A percentile compares a stretch with the other conserved stretches of the same genome.
Evolutionary conservation across 1,284 basidiomycete genomes (phyloP).

Genomic region (Mycena sp.): DNA sequence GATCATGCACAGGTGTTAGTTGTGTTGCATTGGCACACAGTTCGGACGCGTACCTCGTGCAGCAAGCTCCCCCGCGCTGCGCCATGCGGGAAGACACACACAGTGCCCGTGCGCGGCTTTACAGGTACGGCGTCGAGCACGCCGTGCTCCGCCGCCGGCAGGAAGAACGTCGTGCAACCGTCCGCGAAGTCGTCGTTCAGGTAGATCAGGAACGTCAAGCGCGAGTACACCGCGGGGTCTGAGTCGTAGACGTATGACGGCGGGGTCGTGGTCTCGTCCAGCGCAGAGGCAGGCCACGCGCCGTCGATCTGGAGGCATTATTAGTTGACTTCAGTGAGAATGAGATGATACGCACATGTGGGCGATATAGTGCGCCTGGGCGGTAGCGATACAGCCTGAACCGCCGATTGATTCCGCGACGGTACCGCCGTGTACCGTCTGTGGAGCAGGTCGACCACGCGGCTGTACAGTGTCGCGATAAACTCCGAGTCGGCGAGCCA

Average conservation of each 20-base stretch:
- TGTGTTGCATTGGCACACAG: neutral
- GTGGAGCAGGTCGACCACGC: conserved; percentile 53
- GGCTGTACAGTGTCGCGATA: conserved; percentile 51
- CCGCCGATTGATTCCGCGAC: conserved; percentile 60
- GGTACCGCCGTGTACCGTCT: conserved; percentile 49
- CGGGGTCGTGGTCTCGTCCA: conserved; percentile 51
- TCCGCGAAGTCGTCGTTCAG: conserved; percentile 56
- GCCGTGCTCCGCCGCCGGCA: conserved; percentile 50
- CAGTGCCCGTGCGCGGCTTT: conserved; percentile 57
- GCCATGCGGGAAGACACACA: conserved; percentile 60
- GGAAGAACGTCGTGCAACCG: conserved; percentile 65
- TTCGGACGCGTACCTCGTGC: conserved; percentile 40
- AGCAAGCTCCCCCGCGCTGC: conserved; percentile 43
- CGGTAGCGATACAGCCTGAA: conserved; percentile 62
- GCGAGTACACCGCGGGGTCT: conserved; percentile 50
- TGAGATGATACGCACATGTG: conserved; percentile 44
- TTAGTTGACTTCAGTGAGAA: neutral
- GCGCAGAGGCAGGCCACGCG: conserved; percentile 62
- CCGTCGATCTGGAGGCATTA: conserved; percentile 53
- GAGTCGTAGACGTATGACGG: conserved; percentile 61
- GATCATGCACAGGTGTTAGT: conserved; percentile 14
- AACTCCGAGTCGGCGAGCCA: conserved; percentile 61
- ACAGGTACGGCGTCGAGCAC: conserved; percentile 58
- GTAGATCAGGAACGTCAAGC: conserved; percentile 64
- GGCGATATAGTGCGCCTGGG: conserved; percentile 57